These are phyloP conservation scores for Emericellopsis terricola DNA, from an alignment of 495 filamentous ascomycete genomes.

Conservation along the genomic window DNA sequence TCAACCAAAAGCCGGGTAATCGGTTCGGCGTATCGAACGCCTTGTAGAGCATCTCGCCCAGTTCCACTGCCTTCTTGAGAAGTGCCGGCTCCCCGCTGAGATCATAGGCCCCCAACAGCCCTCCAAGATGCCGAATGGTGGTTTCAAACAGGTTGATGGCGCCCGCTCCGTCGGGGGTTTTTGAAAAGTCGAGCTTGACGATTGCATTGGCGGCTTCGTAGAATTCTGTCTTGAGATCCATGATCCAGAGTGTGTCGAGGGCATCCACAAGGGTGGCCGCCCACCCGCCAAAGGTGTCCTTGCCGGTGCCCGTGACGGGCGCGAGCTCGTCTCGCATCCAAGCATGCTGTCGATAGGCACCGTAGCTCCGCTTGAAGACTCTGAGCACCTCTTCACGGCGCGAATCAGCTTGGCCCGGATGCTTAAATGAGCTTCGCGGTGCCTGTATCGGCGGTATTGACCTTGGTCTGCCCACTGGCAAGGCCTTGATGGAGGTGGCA, in stretches of 20 bases:
- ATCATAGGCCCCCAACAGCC: slow-evolving; percentile 63
- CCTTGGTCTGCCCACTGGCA: slow-evolving; percentile 33
- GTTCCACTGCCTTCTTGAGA: slow-evolving; percentile 61
- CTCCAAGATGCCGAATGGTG: slow-evolving; percentile 68
- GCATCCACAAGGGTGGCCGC: slow-evolving; percentile 77
- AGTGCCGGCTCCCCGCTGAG: slow-evolving; percentile 52
- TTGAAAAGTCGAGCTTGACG: slow-evolving; percentile 66
- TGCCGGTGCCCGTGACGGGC: slow-evolving; percentile 39
- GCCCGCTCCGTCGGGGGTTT: slow-evolving; percentile 8
- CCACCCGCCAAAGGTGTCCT: slow-evolving; percentile 75
- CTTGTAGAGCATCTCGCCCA: slow-evolving; percentile 67
- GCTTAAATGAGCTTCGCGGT: slow-evolving; percentile 9
- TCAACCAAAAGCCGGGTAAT: slow-evolving; percentile 53
- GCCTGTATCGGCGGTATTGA: slow-evolving; percentile 51
- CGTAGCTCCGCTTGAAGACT: slow-evolving; percentile 56
- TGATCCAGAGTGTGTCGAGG: slow-evolving; percentile 82
- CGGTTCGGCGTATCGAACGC: slow-evolving; percentile 79
- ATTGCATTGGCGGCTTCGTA: slow-evolving; percentile 60
- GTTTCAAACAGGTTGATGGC: slow-evolving; percentile 64
- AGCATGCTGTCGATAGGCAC: slow-evolving; percentile 54
- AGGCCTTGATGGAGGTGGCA: slow-evolving; percentile 31
- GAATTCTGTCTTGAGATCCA: slow-evolving; percentile 73
- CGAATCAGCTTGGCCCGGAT: slow-evolving; percentile 29
- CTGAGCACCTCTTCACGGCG: slow-evolving; percentile 43
- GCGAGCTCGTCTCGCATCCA: slow-evolving; percentile 66